Conservation (phyloP, 805 yeast species). For the Cephaloascus fragrans region DNA sequence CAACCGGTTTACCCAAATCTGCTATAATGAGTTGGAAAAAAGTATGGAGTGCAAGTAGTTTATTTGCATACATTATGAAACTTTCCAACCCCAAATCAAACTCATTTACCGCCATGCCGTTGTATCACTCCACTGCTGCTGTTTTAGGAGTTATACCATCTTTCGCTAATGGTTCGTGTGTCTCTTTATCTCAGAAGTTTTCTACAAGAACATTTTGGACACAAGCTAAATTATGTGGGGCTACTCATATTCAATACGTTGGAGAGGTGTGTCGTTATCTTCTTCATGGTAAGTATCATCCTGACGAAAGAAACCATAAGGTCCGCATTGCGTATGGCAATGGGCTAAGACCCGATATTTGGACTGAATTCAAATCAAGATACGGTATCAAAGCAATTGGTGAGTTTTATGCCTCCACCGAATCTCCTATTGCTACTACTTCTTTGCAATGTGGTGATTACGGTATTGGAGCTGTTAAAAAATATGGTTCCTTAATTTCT, state of each 20-base stretch:
- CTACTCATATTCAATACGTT: slow-evolving; percentile 85
- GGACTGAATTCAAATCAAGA: slow-evolving; percentile 70
- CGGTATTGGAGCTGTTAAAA: slow-evolving; percentile 86
- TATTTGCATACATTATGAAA: slow-evolving; percentile 64
- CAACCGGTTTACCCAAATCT: slow-evolving; percentile 91
- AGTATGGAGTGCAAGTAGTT: slow-evolving; percentile 55
- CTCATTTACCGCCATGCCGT: slow-evolving; percentile 88
- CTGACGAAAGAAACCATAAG: slow-evolving; percentile 52
- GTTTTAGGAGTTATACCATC: slow-evolving; percentile 74
- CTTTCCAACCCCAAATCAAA: slow-evolving; percentile 42
- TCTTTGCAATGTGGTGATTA: slow-evolving; percentile 66
- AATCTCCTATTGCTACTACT: slow-evolving; percentile 83
- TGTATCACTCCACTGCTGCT: slow-evolving; percentile 92
- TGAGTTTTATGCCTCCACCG: slow-evolving; percentile 92
- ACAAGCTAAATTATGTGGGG: slow-evolving; percentile 58
- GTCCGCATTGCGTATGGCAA: slow-evolving; percentile 78
- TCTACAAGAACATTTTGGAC: slow-evolving; percentile 85
- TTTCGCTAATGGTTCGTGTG: slow-evolving; percentile 54
- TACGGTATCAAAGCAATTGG: slow-evolving; percentile 71
- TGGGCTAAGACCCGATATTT: slow-evolving; percentile 82
- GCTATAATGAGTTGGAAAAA: slow-evolving; percentile 92
- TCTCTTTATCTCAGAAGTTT: slow-evolving; percentile 72
- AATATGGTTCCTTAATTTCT: slow-evolving; percentile 56
- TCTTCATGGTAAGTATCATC: slow-evolving; percentile 52
- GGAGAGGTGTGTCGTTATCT: slow-evolving; percentile 92